These are phyloP conservation scores for Cladophialophora chaetospira DNA, from an alignment of 2,329 filamentous ascomycete species.

Conservation along the genomic window DNA sequence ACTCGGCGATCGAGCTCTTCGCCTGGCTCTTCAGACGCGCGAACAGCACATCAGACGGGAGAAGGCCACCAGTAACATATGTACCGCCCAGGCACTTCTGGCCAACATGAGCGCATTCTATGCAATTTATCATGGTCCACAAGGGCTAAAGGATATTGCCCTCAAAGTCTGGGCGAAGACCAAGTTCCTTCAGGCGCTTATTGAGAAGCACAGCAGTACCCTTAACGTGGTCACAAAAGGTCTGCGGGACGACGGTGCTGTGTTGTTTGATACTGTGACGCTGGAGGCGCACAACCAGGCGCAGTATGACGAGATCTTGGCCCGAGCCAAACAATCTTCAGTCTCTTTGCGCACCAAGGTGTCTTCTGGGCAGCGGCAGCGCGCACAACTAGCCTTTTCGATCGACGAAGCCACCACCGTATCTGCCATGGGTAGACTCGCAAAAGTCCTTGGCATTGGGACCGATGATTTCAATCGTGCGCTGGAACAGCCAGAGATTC, in stretches of 20 bases:
- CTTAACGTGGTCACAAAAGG: conserved; percentile 63
- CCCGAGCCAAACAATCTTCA: conserved; percentile 51
- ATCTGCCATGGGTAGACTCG: conserved; percentile 34
- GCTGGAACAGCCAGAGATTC: conserved; percentile 18
- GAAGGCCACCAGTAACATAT: conserved; percentile 97
- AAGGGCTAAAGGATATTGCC: conserved; percentile 80
- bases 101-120: conserved; percentile 97
- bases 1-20: conserved; percentile 75
- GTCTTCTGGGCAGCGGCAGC: conserved; percentile 38
- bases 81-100: conserved; percentile 88
- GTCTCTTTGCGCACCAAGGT: conserved; percentile 57
- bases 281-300: conserved; percentile 56
- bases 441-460: conserved; percentile 40
- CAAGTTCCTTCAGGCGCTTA: conserved; percentile 66
- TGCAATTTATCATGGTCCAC: conserved; percentile 87
- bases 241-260: conserved; percentile 57
- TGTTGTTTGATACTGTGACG: conserved; percentile 79
- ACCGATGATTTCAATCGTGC: conserved; percentile 15
- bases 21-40: conserved; percentile 84
- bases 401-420: conserved; percentile 67
- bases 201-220: conserved; percentile 58
- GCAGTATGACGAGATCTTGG: conserved; percentile 49
- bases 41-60: conserved; percentile 96
- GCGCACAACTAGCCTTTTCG: conserved; percentile 69
- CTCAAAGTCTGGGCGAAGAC: conserved; percentile 73